Evolutionary conservation across 805 yeast species (phyloP).

Genomic region (Starmerella vitae): DNA sequence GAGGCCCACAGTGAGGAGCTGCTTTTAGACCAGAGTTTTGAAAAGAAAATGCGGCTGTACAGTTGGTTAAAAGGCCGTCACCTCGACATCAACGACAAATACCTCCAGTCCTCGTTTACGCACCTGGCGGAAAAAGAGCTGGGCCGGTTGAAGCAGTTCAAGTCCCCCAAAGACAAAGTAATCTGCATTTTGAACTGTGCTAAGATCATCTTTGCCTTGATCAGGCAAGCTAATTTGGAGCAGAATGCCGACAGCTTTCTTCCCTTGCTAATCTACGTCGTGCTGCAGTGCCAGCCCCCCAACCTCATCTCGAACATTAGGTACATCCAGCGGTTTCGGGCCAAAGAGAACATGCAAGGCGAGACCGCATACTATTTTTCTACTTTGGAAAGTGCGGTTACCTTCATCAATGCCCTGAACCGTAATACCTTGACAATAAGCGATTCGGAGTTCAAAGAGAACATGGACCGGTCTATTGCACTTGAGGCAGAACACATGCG

Average conservation of each 20-base stretch:
- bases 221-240: slow-evolving; percentile 51
- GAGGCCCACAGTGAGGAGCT: slow-evolving; percentile 52
- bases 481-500: slow-evolving; percentile 27
- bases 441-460: slow-evolving; percentile 43
- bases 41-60: slow-evolving; percentile 44
- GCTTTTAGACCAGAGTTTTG: slow-evolving; percentile 41
- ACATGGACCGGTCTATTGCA: slow-evolving; percentile 29
- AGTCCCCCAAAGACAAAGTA: slow-evolving; percentile 90
- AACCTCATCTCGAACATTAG: slow-evolving; percentile 63
- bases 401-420: slow-evolving; percentile 54
- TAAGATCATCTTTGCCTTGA: slow-evolving; percentile 77
- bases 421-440: slow-evolving; percentile 45
- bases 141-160: slow-evolving; percentile 60
- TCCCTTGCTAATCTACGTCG: slow-evolving; percentile 73
- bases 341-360: slow-evolving; percentile 60
- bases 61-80: slow-evolving; percentile 62
- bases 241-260: slow-evolving; percentile 90
- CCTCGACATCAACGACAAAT: slow-evolving; percentile 52
- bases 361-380: slow-evolving; percentile 86
- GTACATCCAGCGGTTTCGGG: slow-evolving; percentile 76
- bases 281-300: slow-evolving; percentile 52
- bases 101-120: slow-evolving; percentile 40
- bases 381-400: slow-evolving; percentile 78
- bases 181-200: slow-evolving; percentile 85
- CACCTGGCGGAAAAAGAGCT: slow-evolving; percentile 61